phyloP scores from a whole-genome alignment of 371 early-diverging fungal genomes.

The Mycotypha africana region DNA sequence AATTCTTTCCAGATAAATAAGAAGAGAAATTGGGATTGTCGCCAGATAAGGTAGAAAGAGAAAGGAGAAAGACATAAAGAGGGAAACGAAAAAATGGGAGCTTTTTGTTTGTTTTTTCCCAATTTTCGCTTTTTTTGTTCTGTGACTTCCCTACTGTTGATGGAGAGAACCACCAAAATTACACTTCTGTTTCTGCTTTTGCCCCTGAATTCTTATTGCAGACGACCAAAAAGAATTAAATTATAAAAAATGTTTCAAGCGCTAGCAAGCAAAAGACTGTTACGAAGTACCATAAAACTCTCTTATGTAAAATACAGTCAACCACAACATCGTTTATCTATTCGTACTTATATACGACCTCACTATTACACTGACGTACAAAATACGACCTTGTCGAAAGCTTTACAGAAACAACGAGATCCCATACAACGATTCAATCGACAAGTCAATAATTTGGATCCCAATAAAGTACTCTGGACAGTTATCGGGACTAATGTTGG shows the following conservation, averaged over 20 bases:
- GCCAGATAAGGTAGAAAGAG: no score
- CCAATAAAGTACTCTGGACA: slow-evolving; percentile 35
- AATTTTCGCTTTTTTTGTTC: no score
- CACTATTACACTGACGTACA: slow-evolving; percentile 28
- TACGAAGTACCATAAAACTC: neutral
- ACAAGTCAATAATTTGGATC: slow-evolving; percentile 21
- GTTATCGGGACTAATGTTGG: slow-evolving; percentile 44
- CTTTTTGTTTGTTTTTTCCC: no score
- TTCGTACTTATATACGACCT: slow-evolving; percentile 21
- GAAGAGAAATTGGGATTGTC: no score
- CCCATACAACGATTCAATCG: slow-evolving; percentile 22
- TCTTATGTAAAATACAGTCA: neutral
- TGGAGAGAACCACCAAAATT: neutral
- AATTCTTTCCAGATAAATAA: no score
- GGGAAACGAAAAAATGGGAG: no score
- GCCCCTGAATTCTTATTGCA: no score
- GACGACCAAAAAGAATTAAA: no score
- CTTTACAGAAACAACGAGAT: slow-evolving; percentile 15
- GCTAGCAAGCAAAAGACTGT: neutral
- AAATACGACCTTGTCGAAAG: slow-evolving; percentile 15
- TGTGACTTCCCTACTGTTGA: no score
- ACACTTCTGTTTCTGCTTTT: no score
- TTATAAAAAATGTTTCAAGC: no score
- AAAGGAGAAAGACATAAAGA: no score
- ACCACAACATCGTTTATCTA: neutral